These are phyloP conservation scores for Blastomyces silverae DNA, from an alignment of 2,329 filamentous ascomycete genomes.

Conservation along the genomic window DNA sequence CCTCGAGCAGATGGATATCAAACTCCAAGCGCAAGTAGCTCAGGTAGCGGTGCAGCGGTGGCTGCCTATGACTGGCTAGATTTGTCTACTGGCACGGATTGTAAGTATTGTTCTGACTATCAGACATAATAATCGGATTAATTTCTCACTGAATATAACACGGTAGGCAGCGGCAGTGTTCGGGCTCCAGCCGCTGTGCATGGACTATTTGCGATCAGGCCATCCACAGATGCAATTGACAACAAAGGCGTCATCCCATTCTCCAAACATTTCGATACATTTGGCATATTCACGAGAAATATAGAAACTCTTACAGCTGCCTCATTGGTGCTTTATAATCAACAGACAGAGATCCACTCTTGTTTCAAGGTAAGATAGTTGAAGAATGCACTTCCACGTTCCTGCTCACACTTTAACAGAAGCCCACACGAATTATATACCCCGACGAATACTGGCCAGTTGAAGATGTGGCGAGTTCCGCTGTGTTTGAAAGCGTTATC, in stretches of 20 bases:
- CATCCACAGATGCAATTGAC: constrained; percentile 23
- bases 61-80: constrained; percentile 35
- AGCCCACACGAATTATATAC: constrained; percentile 4
- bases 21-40: constrained; percentile 22
- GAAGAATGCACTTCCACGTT: background rate
- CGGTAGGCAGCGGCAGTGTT: constrained; percentile 27
- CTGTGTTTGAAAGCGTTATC: constrained; percentile 7
- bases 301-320: constrained; percentile 19
- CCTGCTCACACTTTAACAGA: background rate
- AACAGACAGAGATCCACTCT: background rate
- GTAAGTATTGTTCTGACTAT: constrained; percentile 7
- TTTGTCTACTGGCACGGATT: constrained; percentile 28
- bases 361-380: background rate
- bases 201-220: constrained; percentile 29
- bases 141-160: background rate
- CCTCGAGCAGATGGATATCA: constrained; percentile 36
- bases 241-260: constrained; percentile 26
- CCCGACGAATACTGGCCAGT: constrained; percentile 9
- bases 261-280: constrained; percentile 28
- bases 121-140: background rate
- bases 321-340: background rate
- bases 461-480: background rate
- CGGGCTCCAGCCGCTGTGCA: constrained; percentile 26
- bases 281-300: constrained; percentile 29
- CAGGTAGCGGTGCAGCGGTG: constrained; percentile 25